These are phyloP conservation scores for Cadophora gregata DNA, from an alignment of 2,329 filamentous ascomycete genomes.

Conservation along the genomic window DNA sequence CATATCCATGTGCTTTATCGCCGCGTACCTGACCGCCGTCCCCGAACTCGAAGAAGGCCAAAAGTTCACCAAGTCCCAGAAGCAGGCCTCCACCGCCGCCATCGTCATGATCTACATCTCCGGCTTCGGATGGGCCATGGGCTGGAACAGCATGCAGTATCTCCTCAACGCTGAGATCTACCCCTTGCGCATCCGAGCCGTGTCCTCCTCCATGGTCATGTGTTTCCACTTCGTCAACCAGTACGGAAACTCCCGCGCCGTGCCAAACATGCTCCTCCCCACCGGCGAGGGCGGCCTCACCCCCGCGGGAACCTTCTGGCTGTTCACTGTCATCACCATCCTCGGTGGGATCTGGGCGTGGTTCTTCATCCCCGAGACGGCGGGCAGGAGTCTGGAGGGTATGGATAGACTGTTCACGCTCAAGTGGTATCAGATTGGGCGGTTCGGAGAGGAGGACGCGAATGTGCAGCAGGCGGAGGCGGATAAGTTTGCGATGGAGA, in stretches of 20 bases:
- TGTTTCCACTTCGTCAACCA: constrained; percentile 80
- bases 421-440: constrained; percentile 78
- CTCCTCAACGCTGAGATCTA: constrained; percentile 79
- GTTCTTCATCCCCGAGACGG: constrained; percentile 75
- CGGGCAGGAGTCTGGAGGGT: constrained; percentile 67
- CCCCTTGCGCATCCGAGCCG: constrained; percentile 73
- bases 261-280: constrained; percentile 75
- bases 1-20: constrained; percentile 67
- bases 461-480: constrained; percentile 51
- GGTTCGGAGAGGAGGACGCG: constrained; percentile 51
- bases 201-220: constrained; percentile 77
- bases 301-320: constrained; percentile 73
- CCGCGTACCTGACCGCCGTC: constrained; percentile 65
- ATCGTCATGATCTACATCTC: constrained; percentile 76
- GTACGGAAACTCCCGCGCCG: constrained; percentile 76
- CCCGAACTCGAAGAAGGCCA: constrained; percentile 61
- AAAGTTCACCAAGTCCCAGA: constrained; percentile 51
- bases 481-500: constrained; percentile 47
- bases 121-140: constrained; percentile 72
- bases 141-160: constrained; percentile 81
- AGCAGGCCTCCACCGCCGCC: constrained; percentile 66
- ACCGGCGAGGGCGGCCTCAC: constrained; percentile 55
- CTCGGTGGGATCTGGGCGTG: constrained; percentile 74
- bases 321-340: constrained; percentile 72
- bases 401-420: constrained; percentile 76